Conservation (phyloP, 345 rosid species). For the Laguncularia racemosa region DNA sequence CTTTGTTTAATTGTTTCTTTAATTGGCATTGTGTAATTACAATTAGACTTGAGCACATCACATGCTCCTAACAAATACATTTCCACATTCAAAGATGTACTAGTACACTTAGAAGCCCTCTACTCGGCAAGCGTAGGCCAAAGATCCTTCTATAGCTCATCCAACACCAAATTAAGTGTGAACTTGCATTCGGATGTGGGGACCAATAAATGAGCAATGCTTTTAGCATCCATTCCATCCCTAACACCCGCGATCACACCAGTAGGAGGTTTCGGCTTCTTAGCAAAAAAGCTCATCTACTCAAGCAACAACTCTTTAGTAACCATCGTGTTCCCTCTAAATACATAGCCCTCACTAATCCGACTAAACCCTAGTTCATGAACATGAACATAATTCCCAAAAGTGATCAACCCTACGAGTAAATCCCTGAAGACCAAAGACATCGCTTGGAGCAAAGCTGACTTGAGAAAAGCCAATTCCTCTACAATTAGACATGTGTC, state of each 20-base stretch:
- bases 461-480: too few species aligned
- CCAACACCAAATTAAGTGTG: constrained; percentile 72
- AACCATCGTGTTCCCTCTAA: constrained; percentile 70
- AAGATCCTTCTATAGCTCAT: constrained; percentile 82
- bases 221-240: too few species aligned
- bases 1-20: too few species aligned
- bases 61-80: constrained; percentile 84
- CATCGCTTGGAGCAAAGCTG: too few species aligned
- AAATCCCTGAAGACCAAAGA: too few species aligned
- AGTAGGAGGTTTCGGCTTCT: constrained; percentile 78
- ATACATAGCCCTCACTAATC: too few species aligned
- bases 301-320: constrained; percentile 78
- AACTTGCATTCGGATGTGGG: constrained; percentile 86
- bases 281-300: constrained; percentile 68
- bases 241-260: too few species aligned
- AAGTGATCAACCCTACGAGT: too few species aligned
- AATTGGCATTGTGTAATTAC: too few species aligned
- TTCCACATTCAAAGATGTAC: constrained; percentile 85
- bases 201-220: too few species aligned
- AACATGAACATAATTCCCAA: too few species aligned
- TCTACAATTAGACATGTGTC: constrained; percentile 86
- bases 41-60: constrained; percentile 79
- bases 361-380: too few species aligned
- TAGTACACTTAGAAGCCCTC: constrained; percentile 76
- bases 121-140: constrained; percentile 68